A percentile compares a stretch with the other conserved stretches of the same genome.
Conservation (phyloP, 495 filamentous ascomycete genomes). For the Penicillium angulare region DNA sequence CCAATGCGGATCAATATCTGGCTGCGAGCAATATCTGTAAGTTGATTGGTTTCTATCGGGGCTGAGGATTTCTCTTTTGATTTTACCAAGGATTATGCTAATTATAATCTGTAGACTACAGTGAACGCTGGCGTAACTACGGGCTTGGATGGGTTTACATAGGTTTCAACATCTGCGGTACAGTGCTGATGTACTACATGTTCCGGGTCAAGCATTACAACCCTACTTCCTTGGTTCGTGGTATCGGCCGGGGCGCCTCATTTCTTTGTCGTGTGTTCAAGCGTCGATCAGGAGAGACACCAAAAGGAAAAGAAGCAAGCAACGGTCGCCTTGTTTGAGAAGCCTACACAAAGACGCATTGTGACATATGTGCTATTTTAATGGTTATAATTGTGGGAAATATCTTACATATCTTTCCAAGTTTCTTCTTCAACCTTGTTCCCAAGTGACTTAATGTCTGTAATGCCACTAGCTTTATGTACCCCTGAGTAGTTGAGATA, state of each 20-base stretch:
- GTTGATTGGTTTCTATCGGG: too few relatives aligned
- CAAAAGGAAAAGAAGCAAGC: constrained; percentile 59
- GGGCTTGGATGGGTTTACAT: constrained; percentile 70
- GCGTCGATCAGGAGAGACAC: constrained; percentile 50
- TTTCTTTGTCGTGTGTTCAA: constrained; percentile 41
- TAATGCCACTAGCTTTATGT: too few relatives aligned
- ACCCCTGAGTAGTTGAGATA: too few relatives aligned
- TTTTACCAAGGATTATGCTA: background rate
- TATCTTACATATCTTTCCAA: too few relatives aligned
- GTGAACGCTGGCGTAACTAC: constrained; percentile 68
- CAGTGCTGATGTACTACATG: constrained; percentile 67
- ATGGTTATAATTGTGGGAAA: too few relatives aligned
- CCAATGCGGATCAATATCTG: constrained; percentile 63
- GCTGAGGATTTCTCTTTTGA: background rate
- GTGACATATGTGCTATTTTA: too few relatives aligned
- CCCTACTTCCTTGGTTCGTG: constrained; percentile 34
- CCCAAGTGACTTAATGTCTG: too few relatives aligned
- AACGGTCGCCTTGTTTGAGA: constrained; percentile 36
- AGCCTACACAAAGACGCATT: too few relatives aligned
- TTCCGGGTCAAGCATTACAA: constrained; percentile 52
- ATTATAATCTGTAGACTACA: constrained; percentile 45
- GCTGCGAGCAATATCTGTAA: constrained; percentile 46
- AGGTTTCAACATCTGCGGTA: constrained; percentile 73
- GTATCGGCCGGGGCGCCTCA: constrained; percentile 24
- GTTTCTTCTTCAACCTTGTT: too few relatives aligned